phyloP scores from a whole-genome alignment of 805 yeast species.

The Candida berthetii region DNA sequence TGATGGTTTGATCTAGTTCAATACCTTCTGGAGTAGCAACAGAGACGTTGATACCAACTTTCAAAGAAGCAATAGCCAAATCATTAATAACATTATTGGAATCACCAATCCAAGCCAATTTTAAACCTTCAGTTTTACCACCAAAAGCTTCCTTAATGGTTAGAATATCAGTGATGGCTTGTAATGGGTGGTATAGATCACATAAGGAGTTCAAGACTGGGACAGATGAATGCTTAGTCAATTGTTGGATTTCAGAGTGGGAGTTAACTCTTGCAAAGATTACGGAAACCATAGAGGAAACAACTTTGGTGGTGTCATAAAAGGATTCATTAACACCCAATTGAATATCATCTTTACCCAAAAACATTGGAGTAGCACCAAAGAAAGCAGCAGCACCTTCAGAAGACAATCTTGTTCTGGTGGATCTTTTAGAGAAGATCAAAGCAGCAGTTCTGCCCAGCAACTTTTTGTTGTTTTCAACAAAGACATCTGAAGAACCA shows the following conservation, averaged over 20 bases:
- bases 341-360: constrained; percentile 95
- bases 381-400: constrained; percentile 93
- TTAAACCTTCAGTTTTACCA: constrained; percentile 45
- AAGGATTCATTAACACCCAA: constrained; percentile 91
- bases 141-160: constrained; percentile 81
- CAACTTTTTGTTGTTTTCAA: constrained; percentile 41
- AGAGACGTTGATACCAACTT: constrained; percentile 75
- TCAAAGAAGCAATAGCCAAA: constrained; percentile 80
- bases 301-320: constrained; percentile 82
- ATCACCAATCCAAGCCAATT: constrained; percentile 94
- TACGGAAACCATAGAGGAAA: constrained; percentile 95
- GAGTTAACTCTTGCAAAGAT: constrained; percentile 92
- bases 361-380: constrained; percentile 94
- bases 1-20: constrained; percentile 52
- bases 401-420: constrained; percentile 89
- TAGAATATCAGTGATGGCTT: constrained; percentile 86
- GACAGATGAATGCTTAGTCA: constrained; percentile 73
- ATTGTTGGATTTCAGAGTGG: constrained; percentile 74
- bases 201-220: constrained; percentile 94
- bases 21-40: constrained; percentile 81
- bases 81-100: constrained; percentile 95
- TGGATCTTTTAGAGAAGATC: constrained; percentile 85
- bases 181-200: constrained; percentile 91
- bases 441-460: constrained; percentile 80
- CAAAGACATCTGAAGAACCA: constrained; percentile 33